A percentile compares a stretch with the other conserved stretches of the same genome.
Conservation (phyloP, 768 basidiomycete genomes). For the Suillus occidentalis region DNA sequence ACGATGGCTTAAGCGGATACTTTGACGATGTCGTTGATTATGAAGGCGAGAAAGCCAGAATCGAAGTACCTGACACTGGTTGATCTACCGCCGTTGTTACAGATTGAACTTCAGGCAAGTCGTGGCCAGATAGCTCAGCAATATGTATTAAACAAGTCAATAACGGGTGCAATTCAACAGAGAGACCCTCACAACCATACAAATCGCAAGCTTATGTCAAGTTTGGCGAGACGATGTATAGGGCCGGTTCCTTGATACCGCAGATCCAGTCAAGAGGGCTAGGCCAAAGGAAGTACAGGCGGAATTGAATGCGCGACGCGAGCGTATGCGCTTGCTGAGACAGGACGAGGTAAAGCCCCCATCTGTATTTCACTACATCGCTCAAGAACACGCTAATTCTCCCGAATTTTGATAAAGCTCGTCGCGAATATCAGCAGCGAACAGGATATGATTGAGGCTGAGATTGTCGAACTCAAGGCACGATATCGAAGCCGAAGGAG, state of each 20-base stretch:
- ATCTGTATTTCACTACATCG: constrained; percentile 32
- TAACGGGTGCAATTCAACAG: constrained; percentile 95
- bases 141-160: constrained; percentile 12
- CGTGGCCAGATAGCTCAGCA: background rate
- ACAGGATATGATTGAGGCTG: constrained; percentile 47
- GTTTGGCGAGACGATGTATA: constrained; percentile 81
- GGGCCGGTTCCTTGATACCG: constrained; percentile 87
- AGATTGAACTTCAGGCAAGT: constrained; percentile 91
- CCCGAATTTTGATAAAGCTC: constrained; percentile 59
- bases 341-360: constrained; percentile 62
- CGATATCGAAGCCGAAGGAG: constrained; percentile 55
- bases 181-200: constrained; percentile 82
- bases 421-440: constrained; percentile 53
- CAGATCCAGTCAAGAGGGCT: constrained; percentile 67
- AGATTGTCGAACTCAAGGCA: constrained; percentile 57
- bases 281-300: constrained; percentile 69
- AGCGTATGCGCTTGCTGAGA: constrained; percentile 65
- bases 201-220: constrained; percentile 96
- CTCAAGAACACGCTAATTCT: constrained; percentile 52
- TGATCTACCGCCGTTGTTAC: constrained; percentile 85
- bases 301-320: constrained; percentile 61
- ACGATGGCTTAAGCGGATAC: constrained; percentile 90
- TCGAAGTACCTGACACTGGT: constrained; percentile 77
- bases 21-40: constrained; percentile 89
- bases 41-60: constrained; percentile 80